These are phyloP conservation scores for Alternaria incomplexa DNA, from an alignment of 2,329 filamentous ascomycete genomes.

Conservation along the genomic window DNA sequence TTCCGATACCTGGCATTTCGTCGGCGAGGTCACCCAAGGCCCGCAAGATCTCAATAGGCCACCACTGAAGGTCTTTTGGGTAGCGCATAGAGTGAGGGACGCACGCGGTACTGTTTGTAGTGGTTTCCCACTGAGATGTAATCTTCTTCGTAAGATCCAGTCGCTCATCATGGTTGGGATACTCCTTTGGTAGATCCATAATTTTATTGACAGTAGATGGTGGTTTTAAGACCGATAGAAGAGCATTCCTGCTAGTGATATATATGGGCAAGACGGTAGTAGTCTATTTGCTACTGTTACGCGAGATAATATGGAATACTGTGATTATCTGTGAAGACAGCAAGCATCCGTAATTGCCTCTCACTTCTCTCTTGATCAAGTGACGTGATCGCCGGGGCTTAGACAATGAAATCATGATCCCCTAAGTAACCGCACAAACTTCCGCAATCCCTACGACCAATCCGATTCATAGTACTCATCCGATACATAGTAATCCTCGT, in stretches of 20 bases:
- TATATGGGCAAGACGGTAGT: neutral
- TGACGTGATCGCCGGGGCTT: neutral
- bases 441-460: neutral
- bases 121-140: neutral
- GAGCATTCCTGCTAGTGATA: neutral
- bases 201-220: neutral
- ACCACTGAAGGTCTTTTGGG: neutral
- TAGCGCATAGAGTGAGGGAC: neutral
- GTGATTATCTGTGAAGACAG: neutral
- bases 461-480: neutral
- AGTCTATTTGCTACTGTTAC: neutral
- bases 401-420: neutral
- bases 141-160: neutral
- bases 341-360: neutral
- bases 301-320: neutral
- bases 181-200: neutral
- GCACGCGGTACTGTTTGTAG: neutral
- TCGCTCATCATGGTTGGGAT: neutral
- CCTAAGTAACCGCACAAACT: neutral
- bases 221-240: neutral
- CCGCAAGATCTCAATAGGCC: neutral
- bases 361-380: neutral
- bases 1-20: neutral
- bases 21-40: neutral
- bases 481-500: neutral